Base-by-base conservation (phyloP, 2,329 filamentous ascomycete genomes). In the Neofusicoccum ribis region DNA sequence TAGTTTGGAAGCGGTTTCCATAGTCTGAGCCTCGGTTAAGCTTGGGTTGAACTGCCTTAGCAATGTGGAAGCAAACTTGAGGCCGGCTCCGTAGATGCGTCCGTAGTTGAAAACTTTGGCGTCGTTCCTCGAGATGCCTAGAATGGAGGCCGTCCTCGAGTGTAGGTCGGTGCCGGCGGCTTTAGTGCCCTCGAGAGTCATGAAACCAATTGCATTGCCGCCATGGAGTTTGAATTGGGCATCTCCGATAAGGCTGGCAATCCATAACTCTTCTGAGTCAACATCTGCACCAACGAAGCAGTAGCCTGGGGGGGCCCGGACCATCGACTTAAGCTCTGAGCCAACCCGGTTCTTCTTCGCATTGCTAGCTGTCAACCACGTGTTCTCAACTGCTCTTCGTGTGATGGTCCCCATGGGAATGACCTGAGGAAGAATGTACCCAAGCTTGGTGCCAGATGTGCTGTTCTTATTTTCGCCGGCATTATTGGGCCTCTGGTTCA, bases 91-190 rank as follows among this genome's bases (percentile, higher is more conserved):
- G 73, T 99, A 99, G 56, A 99, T 99, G 46, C 96, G 91, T 7
- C 96, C 96, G 72, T 99, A 99, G 76, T 99, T 99, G 83, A 99
- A 99, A 0, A 99, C 88, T 75, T 99, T 99, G 66, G 95, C 95
- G 72, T 97, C 89, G 72, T 97, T 97, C 67, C 95, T 87, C 2
- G 92, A 96, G 67, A 99, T 99, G 6, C 93, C 94, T 2, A 99
- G 79, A 65, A 99, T 99, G 5, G 86, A 85, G 1, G 95, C 96
- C 34, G 95, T 99, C 37, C 94, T 91, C 6, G 93, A 97, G 78
- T 99, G 94, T 64, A 98, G 80, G 77, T 99, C 94, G 0, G 94
- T 99, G 3, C 94, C 94, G 2, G 91, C 92, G 5, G 92, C 89
- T 79, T 99, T 98, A 58, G 92, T 95, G 14, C 95, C 94, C 80